A percentile compares a stretch with the other conserved stretches of the same genome.
phyloP scores from a whole-genome alignment of 2,329 filamentous ascomycete species.

The Capronia epimyces region DNA sequence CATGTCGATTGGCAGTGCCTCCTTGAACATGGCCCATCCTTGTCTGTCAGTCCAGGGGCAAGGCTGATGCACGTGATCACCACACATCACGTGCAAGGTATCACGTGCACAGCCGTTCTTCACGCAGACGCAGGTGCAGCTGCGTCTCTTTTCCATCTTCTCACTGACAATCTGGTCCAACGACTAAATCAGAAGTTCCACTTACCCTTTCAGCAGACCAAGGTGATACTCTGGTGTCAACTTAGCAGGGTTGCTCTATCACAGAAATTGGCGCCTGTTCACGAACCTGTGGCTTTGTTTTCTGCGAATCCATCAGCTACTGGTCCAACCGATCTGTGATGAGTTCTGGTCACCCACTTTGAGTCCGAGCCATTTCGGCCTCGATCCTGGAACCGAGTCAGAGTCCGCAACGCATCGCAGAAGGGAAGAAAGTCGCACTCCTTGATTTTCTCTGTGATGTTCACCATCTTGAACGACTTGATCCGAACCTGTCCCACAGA shows the following conservation, averaged over 20 bases:
- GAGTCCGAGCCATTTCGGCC: slow-evolving; percentile 98
- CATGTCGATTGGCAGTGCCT: background rate
- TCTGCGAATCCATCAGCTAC: slow-evolving; percentile 51
- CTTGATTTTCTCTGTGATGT: slow-evolving; percentile 99
- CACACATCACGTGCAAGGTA: background rate
- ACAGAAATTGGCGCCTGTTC: background rate
- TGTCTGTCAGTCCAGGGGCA: background rate
- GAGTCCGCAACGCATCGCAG: background rate
- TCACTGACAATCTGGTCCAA: background rate
- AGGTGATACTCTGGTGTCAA: slow-evolving; percentile 80
- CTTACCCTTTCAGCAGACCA: slow-evolving; percentile 90
- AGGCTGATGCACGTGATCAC: slow-evolving; percentile 1
- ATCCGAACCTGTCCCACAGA: background rate
- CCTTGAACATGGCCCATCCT: background rate
- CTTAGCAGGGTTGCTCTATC: slow-evolving; percentile 33
- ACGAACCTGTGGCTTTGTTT: slow-evolving; percentile 95
- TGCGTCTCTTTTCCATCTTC: background rate
- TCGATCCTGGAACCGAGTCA: slow-evolving; percentile 66
- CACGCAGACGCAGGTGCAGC: no score
- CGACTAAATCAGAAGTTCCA: background rate
- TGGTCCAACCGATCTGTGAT: slow-evolving; percentile 5
- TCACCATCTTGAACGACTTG: slow-evolving; percentile 66
- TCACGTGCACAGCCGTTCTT: background rate
- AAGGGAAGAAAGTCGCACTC: slow-evolving; percentile 57
- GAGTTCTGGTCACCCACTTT: slow-evolving; percentile 61